A percentile compares a stretch with the other conserved stretches of the same genome.
phyloP scores from a whole-genome alignment of 768 basidiomycete species.

The Boletus insuetus region DNA sequence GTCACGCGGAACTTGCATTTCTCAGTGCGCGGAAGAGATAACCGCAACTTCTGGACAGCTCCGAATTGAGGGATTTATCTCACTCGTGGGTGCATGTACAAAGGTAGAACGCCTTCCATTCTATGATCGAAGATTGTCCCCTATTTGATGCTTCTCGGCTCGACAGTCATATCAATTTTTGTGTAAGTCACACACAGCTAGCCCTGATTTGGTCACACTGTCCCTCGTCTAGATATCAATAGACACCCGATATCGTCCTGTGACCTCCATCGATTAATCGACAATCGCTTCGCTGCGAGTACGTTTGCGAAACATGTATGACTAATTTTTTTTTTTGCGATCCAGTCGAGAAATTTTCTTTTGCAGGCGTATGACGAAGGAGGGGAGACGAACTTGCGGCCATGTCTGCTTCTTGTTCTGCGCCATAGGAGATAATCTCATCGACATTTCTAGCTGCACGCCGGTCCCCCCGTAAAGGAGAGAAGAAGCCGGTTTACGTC shows the following conservation, averaged over 20 bases:
- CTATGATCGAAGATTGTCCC: constrained; percentile 8
- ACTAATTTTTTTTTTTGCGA: neutral
- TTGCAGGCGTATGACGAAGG: constrained; percentile 68
- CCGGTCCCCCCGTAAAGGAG: constrained; percentile 74
- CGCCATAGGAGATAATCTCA: constrained; percentile 12
- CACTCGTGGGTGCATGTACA: constrained; percentile 68
- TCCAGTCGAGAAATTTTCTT: constrained; percentile 2
- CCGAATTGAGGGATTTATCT: constrained; percentile 79
- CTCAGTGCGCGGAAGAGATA: constrained; percentile 69
- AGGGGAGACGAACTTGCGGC: constrained; percentile 42
- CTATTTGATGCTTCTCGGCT: constrained; percentile 23
- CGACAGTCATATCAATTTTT: constrained; percentile 80
- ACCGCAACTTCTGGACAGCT: constrained; percentile 46
- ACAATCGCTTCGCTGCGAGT: constrained; percentile 61
- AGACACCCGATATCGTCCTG: constrained; percentile 61
- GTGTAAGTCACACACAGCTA: constrained; percentile 48
- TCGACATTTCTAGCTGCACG: constrained; percentile 44
- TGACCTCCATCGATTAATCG: constrained; percentile 69
- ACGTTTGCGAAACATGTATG: constrained; percentile 74
- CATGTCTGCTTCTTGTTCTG: constrained; percentile 14
- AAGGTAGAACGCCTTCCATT: constrained; percentile 48
- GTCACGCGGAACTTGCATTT: constrained; percentile 15
- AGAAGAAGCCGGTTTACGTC: constrained; percentile 81
- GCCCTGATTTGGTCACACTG: constrained; percentile 1
- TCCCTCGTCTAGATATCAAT: constrained; percentile 64